Percentiles rank a stretch among this genome's conserved stretches.
phyloP scores from a whole-genome alignment of 805 yeast genomes.

The Ogataea kodamae region DNA sequence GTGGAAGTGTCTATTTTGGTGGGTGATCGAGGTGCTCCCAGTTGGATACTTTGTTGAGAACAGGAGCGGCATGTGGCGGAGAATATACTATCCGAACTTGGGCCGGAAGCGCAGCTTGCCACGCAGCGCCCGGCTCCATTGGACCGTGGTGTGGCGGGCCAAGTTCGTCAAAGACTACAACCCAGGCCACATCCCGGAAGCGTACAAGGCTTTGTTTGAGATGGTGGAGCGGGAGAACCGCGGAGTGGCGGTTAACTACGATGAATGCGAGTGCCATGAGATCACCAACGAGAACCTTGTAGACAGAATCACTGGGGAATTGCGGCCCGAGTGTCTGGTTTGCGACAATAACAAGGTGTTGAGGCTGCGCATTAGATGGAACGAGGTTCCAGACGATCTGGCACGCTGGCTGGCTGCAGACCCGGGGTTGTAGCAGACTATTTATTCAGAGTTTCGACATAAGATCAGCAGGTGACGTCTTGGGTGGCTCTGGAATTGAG shows the following conservation, averaged over 20 bases:
- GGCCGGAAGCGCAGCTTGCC: constrained; percentile 55
- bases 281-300: constrained; percentile 21
- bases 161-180: constrained; percentile 43
- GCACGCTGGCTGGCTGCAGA: constrained; percentile 15
- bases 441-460: constrained; percentile 2
- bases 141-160: constrained; percentile 61
- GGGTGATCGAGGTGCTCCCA: constrained; percentile 62
- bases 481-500: constrained; percentile 97
- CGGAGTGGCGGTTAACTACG: constrained; percentile 2
- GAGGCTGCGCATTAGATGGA: constrained; percentile 30
- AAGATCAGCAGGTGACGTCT: constrained; percentile 71
- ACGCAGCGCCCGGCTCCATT: constrained; percentile 43
- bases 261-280: constrained; percentile 8
- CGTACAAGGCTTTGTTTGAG: constrained; percentile 26
- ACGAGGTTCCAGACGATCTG: constrained; percentile 35
- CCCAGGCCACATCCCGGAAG: constrained; percentile 42
- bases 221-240: constrained; percentile 8
- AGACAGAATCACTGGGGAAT: constrained; percentile 19
- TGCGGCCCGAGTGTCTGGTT: constrained; percentile 12
- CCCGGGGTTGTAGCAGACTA: constrained; percentile 11
- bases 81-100: constrained; percentile 50
- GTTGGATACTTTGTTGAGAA: constrained; percentile 50
- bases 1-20: constrained; percentile 44
- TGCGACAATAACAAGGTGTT: constrained; percentile 6
- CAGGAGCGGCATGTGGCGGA: constrained; percentile 46